Conservation (phyloP, 1,284 basidiomycete species). For the Hypsizygus ulmarius region DNA sequence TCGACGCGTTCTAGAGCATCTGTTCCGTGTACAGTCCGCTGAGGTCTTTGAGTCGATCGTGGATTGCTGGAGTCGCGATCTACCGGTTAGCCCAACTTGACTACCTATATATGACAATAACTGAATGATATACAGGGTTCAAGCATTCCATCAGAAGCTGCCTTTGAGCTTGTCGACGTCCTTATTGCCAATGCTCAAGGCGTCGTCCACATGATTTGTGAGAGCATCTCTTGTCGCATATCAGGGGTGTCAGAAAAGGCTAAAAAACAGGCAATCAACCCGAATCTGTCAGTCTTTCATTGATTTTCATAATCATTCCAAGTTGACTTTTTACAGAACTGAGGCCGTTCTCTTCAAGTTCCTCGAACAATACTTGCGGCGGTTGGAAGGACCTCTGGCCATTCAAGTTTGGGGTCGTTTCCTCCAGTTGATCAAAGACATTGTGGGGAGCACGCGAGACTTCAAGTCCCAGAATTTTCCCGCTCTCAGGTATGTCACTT, state of each 20-base stretch:
- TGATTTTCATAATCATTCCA: neutral
- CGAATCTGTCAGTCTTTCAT: conserved; percentile 55
- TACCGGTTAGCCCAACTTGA: conserved; percentile 36
- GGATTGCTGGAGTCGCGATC: conserved; percentile 72
- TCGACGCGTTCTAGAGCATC: conserved; percentile 78
- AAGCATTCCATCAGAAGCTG: conserved; percentile 43
- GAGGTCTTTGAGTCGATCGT: conserved; percentile 84
- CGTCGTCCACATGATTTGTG: conserved; percentile 88
- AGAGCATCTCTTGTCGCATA: conserved; percentile 66
- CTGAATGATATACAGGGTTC: conserved; percentile 29
- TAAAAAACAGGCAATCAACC: conserved; percentile 58
- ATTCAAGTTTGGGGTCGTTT: conserved; percentile 89
- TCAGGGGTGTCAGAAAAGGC: conserved; percentile 52
- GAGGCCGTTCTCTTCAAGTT: conserved; percentile 78
- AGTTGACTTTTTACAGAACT: conserved; percentile 41
- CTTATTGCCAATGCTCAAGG: conserved; percentile 86
- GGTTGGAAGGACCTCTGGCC: conserved; percentile 85
- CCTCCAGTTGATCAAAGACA: conserved; percentile 78
- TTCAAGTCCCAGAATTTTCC: conserved; percentile 74
- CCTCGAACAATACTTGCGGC: conserved; percentile 83
- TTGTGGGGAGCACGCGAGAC: conserved; percentile 59
- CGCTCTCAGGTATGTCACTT: conserved; percentile 57
- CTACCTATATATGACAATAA: neutral
- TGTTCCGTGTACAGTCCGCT: conserved; percentile 77
- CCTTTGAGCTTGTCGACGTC: conserved; percentile 83